Percentiles rank a stretch among this genome's conserved stretches.
phyloP scores from a whole-genome alignment of 2,329 filamentous ascomycete genomes.

The Penicillium sp. region DNA sequence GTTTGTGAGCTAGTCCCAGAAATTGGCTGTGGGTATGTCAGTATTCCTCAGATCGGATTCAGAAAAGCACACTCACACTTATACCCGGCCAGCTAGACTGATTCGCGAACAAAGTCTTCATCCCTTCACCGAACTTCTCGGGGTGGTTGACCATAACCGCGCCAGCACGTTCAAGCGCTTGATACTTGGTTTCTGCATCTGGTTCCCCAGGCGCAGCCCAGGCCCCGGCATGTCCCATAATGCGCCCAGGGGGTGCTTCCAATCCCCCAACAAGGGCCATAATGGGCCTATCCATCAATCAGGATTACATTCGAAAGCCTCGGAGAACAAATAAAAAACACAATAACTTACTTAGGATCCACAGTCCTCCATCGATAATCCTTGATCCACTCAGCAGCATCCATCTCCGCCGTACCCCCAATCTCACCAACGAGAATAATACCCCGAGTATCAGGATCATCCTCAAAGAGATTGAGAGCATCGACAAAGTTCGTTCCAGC shows the following conservation, averaged over 20 bases:
- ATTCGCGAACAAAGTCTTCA: constrained; percentile 60
- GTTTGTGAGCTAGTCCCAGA: constrained; percentile 40
- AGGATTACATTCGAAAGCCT: background rate
- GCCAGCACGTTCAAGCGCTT: constrained; percentile 64
- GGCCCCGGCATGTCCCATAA: constrained; percentile 80
- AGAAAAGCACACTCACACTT: constrained; percentile 23
- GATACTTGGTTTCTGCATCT: constrained; percentile 64
- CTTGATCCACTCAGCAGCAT: constrained; percentile 71
- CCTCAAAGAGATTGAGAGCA: constrained; percentile 64
- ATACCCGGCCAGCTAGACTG: constrained; percentile 30
- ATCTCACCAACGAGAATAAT: constrained; percentile 73
- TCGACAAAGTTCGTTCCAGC: constrained; percentile 74
- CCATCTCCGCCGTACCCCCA: constrained; percentile 67
- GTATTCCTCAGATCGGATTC: background rate
- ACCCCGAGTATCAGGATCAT: constrained; percentile 67
- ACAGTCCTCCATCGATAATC: constrained; percentile 59
- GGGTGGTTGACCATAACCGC: constrained; percentile 73
- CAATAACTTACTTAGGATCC: constrained; percentile 61
- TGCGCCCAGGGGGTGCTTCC: constrained; percentile 60
- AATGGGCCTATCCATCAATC: constrained; percentile 58
- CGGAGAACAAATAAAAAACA: background rate
- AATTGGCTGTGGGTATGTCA: constrained; percentile 20
- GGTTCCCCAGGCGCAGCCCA: constrained; percentile 68
- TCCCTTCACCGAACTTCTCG: constrained; percentile 68
- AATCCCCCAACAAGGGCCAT: constrained; percentile 69